Conservation (phyloP, 148 eudicot species). For the Diospyros lotus region DNA sequence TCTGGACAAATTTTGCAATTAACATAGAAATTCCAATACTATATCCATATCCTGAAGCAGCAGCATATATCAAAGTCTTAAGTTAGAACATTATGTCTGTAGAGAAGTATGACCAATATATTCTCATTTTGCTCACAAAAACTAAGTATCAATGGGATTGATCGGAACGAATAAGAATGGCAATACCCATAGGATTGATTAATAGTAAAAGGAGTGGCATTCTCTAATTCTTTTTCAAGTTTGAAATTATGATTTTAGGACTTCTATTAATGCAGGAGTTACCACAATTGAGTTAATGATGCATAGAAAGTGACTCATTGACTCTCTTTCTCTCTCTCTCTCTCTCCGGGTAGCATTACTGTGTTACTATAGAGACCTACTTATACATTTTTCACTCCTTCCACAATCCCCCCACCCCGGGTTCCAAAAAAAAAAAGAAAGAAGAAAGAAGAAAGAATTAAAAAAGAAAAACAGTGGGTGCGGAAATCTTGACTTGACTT, state of each 20-base stretch:
- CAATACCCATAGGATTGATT: too few relatives aligned
- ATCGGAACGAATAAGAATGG: background rate
- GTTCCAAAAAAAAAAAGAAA: too few relatives aligned
- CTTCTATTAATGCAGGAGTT: background rate
- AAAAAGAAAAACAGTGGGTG: too few relatives aligned
- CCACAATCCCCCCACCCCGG: background rate
- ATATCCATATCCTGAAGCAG: background rate
- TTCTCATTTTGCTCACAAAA: background rate
- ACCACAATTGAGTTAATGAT: too few relatives aligned
- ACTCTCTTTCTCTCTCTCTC: background rate
- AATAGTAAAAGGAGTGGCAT: background rate
- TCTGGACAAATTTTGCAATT: background rate
- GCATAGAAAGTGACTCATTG: conserved; percentile 3
- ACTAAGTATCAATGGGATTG: background rate
- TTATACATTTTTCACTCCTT: too few relatives aligned
- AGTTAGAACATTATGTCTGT: background rate
- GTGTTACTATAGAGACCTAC: too few relatives aligned
- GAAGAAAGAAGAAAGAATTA: too few relatives aligned
- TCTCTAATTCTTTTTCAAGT: background rate
- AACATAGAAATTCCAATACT: background rate
- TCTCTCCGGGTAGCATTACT: background rate
- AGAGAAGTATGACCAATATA: background rate
- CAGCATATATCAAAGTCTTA: background rate
- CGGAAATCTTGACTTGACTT: too few relatives aligned
- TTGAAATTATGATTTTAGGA: background rate